These are phyloP conservation scores for Pharnaceum exiguum DNA, from an alignment of 148 eudicot genomes.

Conservation along the genomic window DNA sequence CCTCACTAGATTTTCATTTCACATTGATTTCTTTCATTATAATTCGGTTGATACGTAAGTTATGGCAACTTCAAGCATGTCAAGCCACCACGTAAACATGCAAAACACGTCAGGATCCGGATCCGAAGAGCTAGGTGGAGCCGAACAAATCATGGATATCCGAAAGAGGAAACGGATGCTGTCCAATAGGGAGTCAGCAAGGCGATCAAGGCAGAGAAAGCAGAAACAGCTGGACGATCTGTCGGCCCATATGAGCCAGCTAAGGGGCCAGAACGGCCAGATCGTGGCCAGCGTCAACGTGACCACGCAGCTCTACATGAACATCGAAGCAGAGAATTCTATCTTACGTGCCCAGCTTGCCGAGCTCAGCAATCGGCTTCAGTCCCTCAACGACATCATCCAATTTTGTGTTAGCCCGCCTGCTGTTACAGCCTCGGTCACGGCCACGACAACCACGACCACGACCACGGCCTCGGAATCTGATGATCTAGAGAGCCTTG, in stretches of 20 bases:
- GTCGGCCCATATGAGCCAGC: constrained; percentile 23
- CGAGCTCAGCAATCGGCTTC: constrained; percentile 51
- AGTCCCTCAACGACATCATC: constrained; percentile 49
- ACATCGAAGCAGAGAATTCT: constrained; percentile 62
- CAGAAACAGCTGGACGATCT: constrained; percentile 58
- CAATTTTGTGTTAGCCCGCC: too few relatives aligned
- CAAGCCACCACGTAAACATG: not conserved
- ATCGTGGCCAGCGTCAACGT: constrained; percentile 25
- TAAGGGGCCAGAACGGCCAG: constrained; percentile 37
- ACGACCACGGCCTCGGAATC: not conserved
- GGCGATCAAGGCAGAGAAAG: constrained; percentile 55
- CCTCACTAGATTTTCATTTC: too few relatives aligned
- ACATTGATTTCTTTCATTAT: not conserved
- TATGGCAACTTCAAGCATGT: constrained; percentile 6
- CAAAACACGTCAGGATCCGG: constrained; percentile 1
- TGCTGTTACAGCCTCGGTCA: constrained; percentile 4
- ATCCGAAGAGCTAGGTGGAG: not conserved
- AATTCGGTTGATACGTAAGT: not conserved
- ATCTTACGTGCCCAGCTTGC: constrained; percentile 52
- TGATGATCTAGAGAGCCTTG: constrained; percentile 13
- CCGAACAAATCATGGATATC: constrained; percentile 15
- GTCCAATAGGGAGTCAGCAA: constrained; percentile 71
- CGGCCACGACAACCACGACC: not conserved
- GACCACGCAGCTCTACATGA: constrained; percentile 35
- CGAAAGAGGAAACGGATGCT: constrained; percentile 70